Conservation (phyloP, 495 filamentous ascomycete species). For the Neurospora pannonica region DNA sequence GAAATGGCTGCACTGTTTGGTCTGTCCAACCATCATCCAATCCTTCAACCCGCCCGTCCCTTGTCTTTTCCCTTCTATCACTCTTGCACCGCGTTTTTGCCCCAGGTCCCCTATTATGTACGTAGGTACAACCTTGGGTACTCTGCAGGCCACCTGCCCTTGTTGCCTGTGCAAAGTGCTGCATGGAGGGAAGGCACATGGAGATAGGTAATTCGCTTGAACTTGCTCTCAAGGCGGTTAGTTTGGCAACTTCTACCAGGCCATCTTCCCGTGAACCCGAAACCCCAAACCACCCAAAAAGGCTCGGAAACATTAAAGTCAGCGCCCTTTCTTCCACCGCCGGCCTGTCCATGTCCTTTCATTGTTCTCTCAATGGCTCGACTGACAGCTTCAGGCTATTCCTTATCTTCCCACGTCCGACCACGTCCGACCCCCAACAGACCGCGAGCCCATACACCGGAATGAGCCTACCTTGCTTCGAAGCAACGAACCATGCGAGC, state of each 20-base stretch:
- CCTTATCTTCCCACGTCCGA: not conserved
- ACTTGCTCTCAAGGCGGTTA: not conserved
- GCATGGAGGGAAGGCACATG: not conserved
- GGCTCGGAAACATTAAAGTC: not conserved
- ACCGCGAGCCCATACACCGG: not conserved
- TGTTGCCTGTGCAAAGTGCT: not conserved
- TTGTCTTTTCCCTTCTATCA: not conserved
- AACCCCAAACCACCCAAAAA: not conserved
- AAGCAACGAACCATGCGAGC: not conserved
- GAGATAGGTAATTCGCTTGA: not conserved
- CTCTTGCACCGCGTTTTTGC: not conserved
- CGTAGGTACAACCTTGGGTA: not conserved
- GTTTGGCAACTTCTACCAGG: not conserved
- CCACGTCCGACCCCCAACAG: not conserved
- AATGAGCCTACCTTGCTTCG: not conserved
- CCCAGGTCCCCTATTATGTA: not conserved
- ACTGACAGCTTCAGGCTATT: not conserved
- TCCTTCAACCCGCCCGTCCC: not conserved
- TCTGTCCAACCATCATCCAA: not conserved
- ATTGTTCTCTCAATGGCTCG: not conserved
- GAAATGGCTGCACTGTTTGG: slow-evolving; percentile 10
- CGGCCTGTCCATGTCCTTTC: not conserved
- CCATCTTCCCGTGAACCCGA: not conserved
- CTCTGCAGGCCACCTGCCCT: not conserved
- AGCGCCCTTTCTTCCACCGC: not conserved